Conservation (phyloP, 768 basidiomycete genomes). For the Boletus tomentosulus region DNA sequence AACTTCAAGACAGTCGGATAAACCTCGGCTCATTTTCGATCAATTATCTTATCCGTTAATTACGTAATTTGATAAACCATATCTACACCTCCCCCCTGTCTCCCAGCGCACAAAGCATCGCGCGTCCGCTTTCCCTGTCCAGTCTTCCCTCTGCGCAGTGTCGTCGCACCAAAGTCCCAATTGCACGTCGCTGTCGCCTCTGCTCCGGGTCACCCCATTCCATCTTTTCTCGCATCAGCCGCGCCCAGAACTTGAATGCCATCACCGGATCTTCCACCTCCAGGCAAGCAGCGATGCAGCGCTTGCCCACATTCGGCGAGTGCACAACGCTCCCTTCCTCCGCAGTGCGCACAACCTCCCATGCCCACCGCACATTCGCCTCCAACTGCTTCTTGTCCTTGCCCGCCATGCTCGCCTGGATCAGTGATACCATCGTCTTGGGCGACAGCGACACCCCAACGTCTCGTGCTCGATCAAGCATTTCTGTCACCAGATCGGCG, state of each 20-base stretch:
- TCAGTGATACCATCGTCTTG: slow-evolving; percentile 47
- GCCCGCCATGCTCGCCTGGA: slow-evolving; percentile 39
- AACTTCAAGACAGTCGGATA: slow-evolving; percentile 40
- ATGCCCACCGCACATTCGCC: slow-evolving; percentile 38
- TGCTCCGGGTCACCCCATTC: slow-evolving; percentile 51
- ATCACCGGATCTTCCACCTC: slow-evolving; percentile 43
- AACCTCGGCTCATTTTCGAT: slow-evolving; percentile 43
- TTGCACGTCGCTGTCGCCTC: slow-evolving; percentile 36
- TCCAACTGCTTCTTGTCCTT: slow-evolving; percentile 25
- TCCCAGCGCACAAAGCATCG: slow-evolving; percentile 21
- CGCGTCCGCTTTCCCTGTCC: slow-evolving; percentile 9
- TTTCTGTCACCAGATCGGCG: slow-evolving; percentile 37
- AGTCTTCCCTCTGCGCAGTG: slow-evolving; percentile 27
- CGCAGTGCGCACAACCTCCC: slow-evolving; percentile 40
- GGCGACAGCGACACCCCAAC: slow-evolving; percentile 38
- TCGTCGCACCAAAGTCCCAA: slow-evolving; percentile 35
- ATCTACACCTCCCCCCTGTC: slow-evolving; percentile 11
- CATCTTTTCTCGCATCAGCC: slow-evolving; percentile 41
- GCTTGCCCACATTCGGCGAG: slow-evolving; percentile 47
- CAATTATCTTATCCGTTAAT: neutral
- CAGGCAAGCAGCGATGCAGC: slow-evolving; percentile 49
- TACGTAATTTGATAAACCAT: slow-evolving; percentile 8
- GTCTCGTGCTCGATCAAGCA: slow-evolving; percentile 40
- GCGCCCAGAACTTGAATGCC: slow-evolving; percentile 60
- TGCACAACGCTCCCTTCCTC: slow-evolving; percentile 33